A percentile compares a stretch with the other conserved stretches of the same genome.
Evolutionary conservation across 129 eudicot genomes (phyloP).

Genomic region (Flaveria robusta): DNA sequence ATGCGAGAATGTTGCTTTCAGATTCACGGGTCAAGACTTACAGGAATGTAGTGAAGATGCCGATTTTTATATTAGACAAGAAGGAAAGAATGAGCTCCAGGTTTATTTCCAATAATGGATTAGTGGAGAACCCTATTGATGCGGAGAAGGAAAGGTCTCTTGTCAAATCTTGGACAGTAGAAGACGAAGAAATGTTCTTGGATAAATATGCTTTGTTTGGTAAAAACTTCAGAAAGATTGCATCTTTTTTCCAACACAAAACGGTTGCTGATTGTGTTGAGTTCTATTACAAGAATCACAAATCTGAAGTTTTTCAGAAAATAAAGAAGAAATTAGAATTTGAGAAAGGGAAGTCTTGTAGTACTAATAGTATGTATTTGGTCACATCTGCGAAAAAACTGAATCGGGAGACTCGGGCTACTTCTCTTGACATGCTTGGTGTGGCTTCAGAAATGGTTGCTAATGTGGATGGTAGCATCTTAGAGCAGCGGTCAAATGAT

Average conservation of each 20-base stretch:
- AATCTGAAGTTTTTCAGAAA: slow-evolving; percentile 62
- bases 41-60: slow-evolving; percentile 65
- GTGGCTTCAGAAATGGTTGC: slow-evolving; percentile 82
- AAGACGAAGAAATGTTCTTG: slow-evolving; percentile 67
- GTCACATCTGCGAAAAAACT: slow-evolving; percentile 68
- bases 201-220: slow-evolving; percentile 58
- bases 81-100: slow-evolving; percentile 48
- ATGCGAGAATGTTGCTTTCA: slow-evolving; percentile 54
- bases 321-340: slow-evolving; percentile 55
- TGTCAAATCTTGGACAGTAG: slow-evolving; percentile 68
- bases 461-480: slow-evolving; percentile 30
- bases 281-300: slow-evolving; percentile 93
- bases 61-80: slow-evolving; percentile 66
- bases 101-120: slow-evolving; percentile 67
- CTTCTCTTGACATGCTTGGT: slow-evolving; percentile 82
- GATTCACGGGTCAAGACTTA: slow-evolving; percentile 48
- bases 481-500: slow-evolving; percentile 40
- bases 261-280: slow-evolving; percentile 83
- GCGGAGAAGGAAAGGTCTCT: slow-evolving; percentile 68
- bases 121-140: slow-evolving; percentile 76
- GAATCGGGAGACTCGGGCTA: slow-evolving; percentile 53
- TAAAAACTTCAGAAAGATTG: slow-evolving; percentile 75
- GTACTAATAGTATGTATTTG: slow-evolving; percentile 45
- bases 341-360: slow-evolving; percentile 49
- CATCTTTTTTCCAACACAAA: slow-evolving; percentile 74